Conservation (phyloP, 805 yeast genomes). For the Yarrowia sp. region DNA sequence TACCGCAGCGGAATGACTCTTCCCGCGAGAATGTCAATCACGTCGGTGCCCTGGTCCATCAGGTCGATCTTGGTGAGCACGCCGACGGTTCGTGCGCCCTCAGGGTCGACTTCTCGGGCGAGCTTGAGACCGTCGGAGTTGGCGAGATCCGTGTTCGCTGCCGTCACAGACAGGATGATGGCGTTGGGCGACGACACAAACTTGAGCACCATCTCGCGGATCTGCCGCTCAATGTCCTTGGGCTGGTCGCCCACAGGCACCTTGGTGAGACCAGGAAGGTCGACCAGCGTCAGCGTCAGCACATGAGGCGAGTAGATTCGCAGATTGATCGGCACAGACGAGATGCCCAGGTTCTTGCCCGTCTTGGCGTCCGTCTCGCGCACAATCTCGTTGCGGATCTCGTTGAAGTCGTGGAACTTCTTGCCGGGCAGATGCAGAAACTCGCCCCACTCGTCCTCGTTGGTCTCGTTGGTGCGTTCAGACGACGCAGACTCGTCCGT, state of each 20-base stretch:
- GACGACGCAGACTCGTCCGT: slow-evolving; percentile 28
- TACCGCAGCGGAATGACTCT: slow-evolving; percentile 91
- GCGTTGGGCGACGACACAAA: slow-evolving; percentile 95
- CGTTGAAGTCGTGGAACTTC: slow-evolving; percentile 81
- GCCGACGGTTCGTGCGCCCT: slow-evolving; percentile 93
- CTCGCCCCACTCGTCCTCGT: slow-evolving; percentile 87
- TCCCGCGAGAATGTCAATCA: slow-evolving; percentile 90
- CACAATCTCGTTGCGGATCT: slow-evolving; percentile 86
- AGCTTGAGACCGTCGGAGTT: slow-evolving; percentile 94
- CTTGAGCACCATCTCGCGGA: slow-evolving; percentile 87
- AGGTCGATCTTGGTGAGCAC: slow-evolving; percentile 93
- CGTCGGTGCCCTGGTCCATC: slow-evolving; percentile 98
- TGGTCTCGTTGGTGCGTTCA: slow-evolving; percentile 28
- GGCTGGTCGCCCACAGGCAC: slow-evolving; percentile 99
- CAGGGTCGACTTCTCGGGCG: slow-evolving; percentile 97
- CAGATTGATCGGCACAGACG: slow-evolving; percentile 87
- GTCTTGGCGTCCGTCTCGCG: slow-evolving; percentile 85
- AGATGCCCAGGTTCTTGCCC: slow-evolving; percentile 74
- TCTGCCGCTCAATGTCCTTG: slow-evolving; percentile 90
- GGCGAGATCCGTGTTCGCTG: slow-evolving; percentile 95
- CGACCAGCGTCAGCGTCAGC: slow-evolving; percentile 88
- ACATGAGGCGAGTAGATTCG: slow-evolving; percentile 94
- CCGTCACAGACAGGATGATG: slow-evolving; percentile 88
- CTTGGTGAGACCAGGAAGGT: slow-evolving; percentile 94
- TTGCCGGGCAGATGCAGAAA: slow-evolving; percentile 89